A percentile compares a stretch with the other conserved stretches of the same genome.
Conservation (phyloP, 345 rosid species). For the Ceriops tagal region DNA sequence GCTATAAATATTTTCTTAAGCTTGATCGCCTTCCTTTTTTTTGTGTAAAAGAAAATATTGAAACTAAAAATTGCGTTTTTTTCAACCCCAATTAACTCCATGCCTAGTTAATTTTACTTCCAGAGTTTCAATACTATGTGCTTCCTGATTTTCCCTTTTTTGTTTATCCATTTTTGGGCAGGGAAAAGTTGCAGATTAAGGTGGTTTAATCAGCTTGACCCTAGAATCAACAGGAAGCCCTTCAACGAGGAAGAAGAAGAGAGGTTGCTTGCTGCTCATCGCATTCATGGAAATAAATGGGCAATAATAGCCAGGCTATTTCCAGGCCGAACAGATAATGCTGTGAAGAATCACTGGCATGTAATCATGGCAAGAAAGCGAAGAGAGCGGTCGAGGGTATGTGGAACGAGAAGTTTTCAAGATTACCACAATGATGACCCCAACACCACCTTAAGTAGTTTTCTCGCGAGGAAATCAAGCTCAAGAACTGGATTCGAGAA, state of each 20-base stretch:
- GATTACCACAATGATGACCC: constrained; percentile 16
- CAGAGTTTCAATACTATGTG: background rate
- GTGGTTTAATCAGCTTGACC: constrained; percentile 36
- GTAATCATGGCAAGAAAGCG: constrained; percentile 32
- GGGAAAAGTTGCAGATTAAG: constrained; percentile 38
- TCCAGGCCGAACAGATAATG: constrained; percentile 34
- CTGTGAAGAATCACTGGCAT: constrained; percentile 36
- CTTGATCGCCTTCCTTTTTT: too few species aligned
- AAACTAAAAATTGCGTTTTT: too few species aligned
- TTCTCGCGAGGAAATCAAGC: constrained; percentile 29
- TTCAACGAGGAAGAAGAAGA: constrained; percentile 29
- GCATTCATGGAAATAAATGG: constrained; percentile 34
- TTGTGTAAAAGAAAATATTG: too few species aligned
- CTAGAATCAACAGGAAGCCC: constrained; percentile 33
- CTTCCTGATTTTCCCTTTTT: background rate
- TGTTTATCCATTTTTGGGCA: background rate
- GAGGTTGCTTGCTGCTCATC: constrained; percentile 28
- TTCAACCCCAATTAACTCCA: too few species aligned
- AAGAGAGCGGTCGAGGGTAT: constrained; percentile 35
- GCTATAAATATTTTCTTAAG: too few species aligned
- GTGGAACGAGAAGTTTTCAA: constrained; percentile 37
- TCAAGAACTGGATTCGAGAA: constrained; percentile 30
- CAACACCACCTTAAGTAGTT: constrained; percentile 5
- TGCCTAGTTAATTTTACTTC: too few species aligned
- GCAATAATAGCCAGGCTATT: constrained; percentile 32